Evolutionary conservation across 1,139 yeast genomes (phyloP).

Genomic region (Candida pseudoviswanathii): DNA sequence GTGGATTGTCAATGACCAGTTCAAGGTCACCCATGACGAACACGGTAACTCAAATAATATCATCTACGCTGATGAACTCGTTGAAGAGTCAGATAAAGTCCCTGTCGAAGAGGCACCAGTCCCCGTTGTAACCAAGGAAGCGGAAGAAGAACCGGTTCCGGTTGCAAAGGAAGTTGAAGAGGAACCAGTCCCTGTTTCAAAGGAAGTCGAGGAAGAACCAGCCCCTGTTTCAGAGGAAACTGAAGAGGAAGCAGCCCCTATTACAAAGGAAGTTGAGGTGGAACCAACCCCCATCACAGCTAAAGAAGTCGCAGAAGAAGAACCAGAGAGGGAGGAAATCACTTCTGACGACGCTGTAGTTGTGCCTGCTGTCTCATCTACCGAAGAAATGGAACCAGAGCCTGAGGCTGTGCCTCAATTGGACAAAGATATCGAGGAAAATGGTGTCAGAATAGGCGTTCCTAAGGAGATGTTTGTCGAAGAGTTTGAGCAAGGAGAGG

Average conservation of each 20-base stretch:
- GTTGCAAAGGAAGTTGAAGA: neutral
- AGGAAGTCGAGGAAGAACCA: no score
- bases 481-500: neutral
- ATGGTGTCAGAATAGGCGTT: neutral
- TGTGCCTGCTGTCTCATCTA: neutral
- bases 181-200: no score
- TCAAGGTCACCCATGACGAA: conserved; percentile 32
- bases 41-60: conserved; percentile 43
- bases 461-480: neutral
- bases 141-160: conserved; percentile 5
- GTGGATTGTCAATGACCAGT: conserved; percentile 35
- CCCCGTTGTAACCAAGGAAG: neutral
- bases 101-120: neutral
- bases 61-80: conserved; percentile 31
- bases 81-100: conserved; percentile 12
- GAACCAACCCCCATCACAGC: neutral
- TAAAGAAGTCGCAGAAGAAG: conserved; percentile 5
- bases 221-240: no score
- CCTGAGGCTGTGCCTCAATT: conserved; percentile 1
- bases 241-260: no score
- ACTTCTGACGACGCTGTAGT: neutral
- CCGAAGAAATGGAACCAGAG: conserved; percentile 4
- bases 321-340: neutral
- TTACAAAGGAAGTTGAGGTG: neutral
- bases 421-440: neutral